A percentile compares a stretch with the other conserved stretches of the same genome.
These are phyloP conservation scores for Onygenales sp. DNA, from an alignment of 2,329 filamentous ascomycete species.

Conservation along the genomic window DNA sequence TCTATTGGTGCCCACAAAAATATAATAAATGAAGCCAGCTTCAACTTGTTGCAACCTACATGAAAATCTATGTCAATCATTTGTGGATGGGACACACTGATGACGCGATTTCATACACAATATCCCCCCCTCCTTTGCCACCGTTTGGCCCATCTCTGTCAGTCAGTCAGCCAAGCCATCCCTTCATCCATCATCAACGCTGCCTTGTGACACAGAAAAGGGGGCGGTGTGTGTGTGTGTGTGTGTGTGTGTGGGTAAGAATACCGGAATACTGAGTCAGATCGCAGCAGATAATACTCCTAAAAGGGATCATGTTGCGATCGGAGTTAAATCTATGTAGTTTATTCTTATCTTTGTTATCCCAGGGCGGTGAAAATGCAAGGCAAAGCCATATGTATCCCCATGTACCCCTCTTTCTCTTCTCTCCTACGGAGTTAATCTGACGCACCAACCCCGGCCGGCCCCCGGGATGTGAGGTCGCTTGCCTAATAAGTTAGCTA, in stretches of 20 bases:
- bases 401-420: neutral
- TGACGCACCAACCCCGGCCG: too few relatives aligned
- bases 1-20: too few relatives aligned
- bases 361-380: neutral
- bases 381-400: neutral
- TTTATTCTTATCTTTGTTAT: neutral
- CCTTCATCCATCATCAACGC: neutral
- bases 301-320: neutral
- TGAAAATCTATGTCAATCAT: too few relatives aligned
- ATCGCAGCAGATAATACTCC: neutral
- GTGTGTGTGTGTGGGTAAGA: neutral
- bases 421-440: neutral
- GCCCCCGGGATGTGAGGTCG: too few relatives aligned
- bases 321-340: neutral
- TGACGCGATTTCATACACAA: too few relatives aligned
- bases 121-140: neutral
- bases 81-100: too few relatives aligned
- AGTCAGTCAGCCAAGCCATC: neutral
- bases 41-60: too few relatives aligned
- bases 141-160: neutral
- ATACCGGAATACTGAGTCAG: neutral
- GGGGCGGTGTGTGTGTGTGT: neutral
- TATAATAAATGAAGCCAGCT: too few relatives aligned
- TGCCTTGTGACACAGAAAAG: conserved; percentile 1
- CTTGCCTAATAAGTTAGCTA: too few relatives aligned